A percentile compares a stretch with the other conserved stretches of the same genome.
Conservation (phyloP, 768 basidiomycete species). For the Kwoniella sp. region DNA sequence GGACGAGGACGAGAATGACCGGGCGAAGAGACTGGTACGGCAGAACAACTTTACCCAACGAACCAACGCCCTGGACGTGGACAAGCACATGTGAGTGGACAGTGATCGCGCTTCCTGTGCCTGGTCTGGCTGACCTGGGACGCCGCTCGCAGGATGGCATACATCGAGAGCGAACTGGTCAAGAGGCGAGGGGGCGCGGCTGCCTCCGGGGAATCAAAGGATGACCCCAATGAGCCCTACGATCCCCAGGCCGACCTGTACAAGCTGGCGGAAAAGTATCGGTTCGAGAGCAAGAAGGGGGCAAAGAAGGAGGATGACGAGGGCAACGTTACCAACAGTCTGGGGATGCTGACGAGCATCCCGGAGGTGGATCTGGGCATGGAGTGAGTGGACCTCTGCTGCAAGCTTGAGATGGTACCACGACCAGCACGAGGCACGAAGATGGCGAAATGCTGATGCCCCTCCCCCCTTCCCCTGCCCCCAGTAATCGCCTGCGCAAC, state of each 20-base stretch:
- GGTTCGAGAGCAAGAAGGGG: constrained; percentile 43
- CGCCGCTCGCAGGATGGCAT: constrained; percentile 79
- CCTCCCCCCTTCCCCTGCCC: too few relatives aligned
- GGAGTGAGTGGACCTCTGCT: constrained; percentile 65
- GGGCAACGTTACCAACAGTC: constrained; percentile 85
- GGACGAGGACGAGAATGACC: constrained; percentile 61
- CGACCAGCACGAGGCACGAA: too few relatives aligned
- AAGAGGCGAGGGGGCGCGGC: constrained; percentile 59
- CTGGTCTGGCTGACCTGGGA: not conserved
- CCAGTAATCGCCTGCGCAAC: constrained; percentile 82
- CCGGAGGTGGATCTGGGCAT: constrained; percentile 98
- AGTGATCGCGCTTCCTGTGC: not conserved
- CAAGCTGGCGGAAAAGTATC: constrained; percentile 59
- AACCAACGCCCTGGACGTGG: constrained; percentile 90
- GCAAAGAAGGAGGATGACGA: constrained; percentile 60
- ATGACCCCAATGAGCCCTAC: constrained; percentile 50
- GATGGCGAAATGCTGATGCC: too few relatives aligned
- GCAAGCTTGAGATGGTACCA: too few relatives aligned
- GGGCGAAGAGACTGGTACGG: constrained; percentile 68
- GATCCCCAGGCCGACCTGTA: constrained; percentile 79
- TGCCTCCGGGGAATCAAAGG: constrained; percentile 53
- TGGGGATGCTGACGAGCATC: constrained; percentile 95
- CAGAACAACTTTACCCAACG: constrained; percentile 95
- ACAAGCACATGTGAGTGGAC: constrained; percentile 88
- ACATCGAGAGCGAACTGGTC: constrained; percentile 89